A percentile compares a stretch with the other conserved stretches of the same genome.
phyloP scores from a whole-genome alignment of 148 eudicot species.

The Heliamphora exappendiculata region DNA sequence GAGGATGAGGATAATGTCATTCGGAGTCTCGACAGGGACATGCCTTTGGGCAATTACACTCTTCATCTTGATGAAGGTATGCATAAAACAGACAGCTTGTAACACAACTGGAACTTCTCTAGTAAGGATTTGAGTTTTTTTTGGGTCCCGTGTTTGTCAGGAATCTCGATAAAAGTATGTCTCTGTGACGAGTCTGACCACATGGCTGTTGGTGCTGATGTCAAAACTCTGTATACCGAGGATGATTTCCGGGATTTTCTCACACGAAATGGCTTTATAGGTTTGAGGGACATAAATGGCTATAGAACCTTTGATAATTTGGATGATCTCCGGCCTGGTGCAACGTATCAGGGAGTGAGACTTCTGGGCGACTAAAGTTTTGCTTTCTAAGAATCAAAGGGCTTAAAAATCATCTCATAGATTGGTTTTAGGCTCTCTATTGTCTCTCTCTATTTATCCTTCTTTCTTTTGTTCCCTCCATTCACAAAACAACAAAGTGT shows the following conservation, averaged over 20 bases:
- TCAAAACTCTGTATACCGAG: conserved; percentile 54
- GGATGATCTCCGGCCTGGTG: conserved; percentile 56
- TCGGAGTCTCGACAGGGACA: conserved; percentile 57
- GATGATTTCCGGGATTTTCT: conserved; percentile 56
- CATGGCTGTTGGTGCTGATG: conserved; percentile 40
- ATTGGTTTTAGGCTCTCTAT: no score
- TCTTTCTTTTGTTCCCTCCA: no score
- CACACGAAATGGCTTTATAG: conserved; percentile 42
- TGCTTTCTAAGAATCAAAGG: not conserved
- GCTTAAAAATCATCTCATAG: not conserved
- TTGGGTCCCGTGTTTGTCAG: conserved; percentile 4
- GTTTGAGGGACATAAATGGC: conserved; percentile 46
- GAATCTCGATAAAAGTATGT: conserved; percentile 48
- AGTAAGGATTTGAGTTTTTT: not conserved
- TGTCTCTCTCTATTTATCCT: no score
- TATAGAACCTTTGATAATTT: conserved; percentile 42
- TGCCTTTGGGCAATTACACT: conserved; percentile 53
- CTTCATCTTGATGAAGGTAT: conserved; percentile 70
- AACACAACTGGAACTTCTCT: not conserved
- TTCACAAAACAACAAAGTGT: no score
- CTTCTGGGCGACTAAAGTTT: conserved; percentile 11
- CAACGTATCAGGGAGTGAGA: conserved; percentile 52
- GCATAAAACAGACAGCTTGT: not conserved
- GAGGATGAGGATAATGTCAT: conserved; percentile 58
- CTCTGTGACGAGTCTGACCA: conserved; percentile 44